phyloP scores from a whole-genome alignment of 1,284 basidiomycete genomes.

The Pseudozyma pruni region DNA sequence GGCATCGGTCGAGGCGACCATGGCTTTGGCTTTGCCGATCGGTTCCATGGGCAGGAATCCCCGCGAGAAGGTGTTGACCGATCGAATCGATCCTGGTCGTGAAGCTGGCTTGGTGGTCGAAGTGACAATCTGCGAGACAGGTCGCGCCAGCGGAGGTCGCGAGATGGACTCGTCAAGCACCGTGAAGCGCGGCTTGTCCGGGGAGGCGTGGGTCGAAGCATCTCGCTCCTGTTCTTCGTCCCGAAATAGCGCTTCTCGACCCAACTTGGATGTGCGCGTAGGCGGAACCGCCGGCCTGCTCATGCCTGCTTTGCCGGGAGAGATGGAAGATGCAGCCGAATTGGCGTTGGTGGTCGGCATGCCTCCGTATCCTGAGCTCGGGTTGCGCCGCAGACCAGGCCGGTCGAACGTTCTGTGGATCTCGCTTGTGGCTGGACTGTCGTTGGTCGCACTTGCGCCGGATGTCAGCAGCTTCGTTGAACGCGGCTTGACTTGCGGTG shows the following conservation, averaged over 20 bases:
- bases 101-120: slow-evolving; percentile 27
- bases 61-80: slow-evolving; percentile 48
- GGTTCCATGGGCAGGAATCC: slow-evolving; percentile 52
- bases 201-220: slow-evolving; percentile 12
- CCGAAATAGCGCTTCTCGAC: slow-evolving; percentile 27
- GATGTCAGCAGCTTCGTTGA: slow-evolving; percentile 3
- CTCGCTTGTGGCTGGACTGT: slow-evolving; percentile 35
- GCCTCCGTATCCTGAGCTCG: slow-evolving; percentile 38
- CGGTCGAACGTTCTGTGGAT: slow-evolving; percentile 26
- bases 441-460: slow-evolving; percentile 4
- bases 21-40: slow-evolving; percentile 56
- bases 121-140: slow-evolving; percentile 39
- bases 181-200: slow-evolving; percentile 22
- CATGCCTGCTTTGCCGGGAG: slow-evolving; percentile 25
- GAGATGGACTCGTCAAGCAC: slow-evolving; percentile 14
- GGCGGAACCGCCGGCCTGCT: slow-evolving; percentile 2
- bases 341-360: slow-evolving; percentile 19
- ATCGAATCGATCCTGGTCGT: slow-evolving; percentile 50
- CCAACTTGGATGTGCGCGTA: slow-evolving; percentile 22
- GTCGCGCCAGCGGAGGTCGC: slow-evolving; percentile 18
- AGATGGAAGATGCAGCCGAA: slow-evolving; percentile 38
- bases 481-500: slow-evolving; percentile 24
- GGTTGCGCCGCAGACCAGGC: slow-evolving; percentile 37
- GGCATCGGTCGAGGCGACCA: slow-evolving; percentile 52
- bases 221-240: slow-evolving; percentile 18